These are phyloP conservation scores for Proteromonas lacertae DNA, from an alignment of 352 stramenopile genomes.

Conservation along the genomic window DNA sequence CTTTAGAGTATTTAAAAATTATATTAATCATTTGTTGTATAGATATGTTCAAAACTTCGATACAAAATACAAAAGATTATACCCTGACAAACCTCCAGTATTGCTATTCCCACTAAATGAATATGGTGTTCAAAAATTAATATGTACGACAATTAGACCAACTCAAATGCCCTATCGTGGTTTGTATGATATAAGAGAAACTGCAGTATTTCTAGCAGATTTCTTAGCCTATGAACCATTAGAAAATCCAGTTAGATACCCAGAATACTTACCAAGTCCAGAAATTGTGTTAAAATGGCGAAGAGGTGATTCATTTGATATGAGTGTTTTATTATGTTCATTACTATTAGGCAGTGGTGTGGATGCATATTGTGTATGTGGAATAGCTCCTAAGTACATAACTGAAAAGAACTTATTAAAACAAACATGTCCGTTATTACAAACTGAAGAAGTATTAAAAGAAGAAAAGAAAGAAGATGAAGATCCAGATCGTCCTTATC, in stretches of 20 bases:
- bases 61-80: slow-evolving; percentile 43
- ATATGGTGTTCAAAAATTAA: slow-evolving; percentile 53
- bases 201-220: slow-evolving; percentile 44
- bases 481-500: no score
- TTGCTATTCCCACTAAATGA: slow-evolving; percentile 60
- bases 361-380: slow-evolving; percentile 64
- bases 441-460: no score
- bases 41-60: no score
- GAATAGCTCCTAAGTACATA: slow-evolving; percentile 38
- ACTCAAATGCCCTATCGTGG: slow-evolving; percentile 52
- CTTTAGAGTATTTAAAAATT: slow-evolving; percentile 53
- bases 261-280: slow-evolving; percentile 25
- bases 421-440: slow-evolving; percentile 18
- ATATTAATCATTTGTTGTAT: no score
- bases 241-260: slow-evolving; percentile 26
- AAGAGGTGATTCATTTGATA: slow-evolving; percentile 56
- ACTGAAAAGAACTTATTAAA: slow-evolving; percentile 51
- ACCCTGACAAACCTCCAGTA: slow-evolving; percentile 25
- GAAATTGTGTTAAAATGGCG: slow-evolving; percentile 40
- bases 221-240: slow-evolving; percentile 66
- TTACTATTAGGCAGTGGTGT: slow-evolving; percentile 54
- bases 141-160: slow-evolving; percentile 58
- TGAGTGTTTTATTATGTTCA: slow-evolving; percentile 38
- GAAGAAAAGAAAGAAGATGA: no score
- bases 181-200: slow-evolving; percentile 43